Evolutionary conservation across 352 stramenopile species (phyloP).

Genomic region (Phytophthora vignae): DNA sequence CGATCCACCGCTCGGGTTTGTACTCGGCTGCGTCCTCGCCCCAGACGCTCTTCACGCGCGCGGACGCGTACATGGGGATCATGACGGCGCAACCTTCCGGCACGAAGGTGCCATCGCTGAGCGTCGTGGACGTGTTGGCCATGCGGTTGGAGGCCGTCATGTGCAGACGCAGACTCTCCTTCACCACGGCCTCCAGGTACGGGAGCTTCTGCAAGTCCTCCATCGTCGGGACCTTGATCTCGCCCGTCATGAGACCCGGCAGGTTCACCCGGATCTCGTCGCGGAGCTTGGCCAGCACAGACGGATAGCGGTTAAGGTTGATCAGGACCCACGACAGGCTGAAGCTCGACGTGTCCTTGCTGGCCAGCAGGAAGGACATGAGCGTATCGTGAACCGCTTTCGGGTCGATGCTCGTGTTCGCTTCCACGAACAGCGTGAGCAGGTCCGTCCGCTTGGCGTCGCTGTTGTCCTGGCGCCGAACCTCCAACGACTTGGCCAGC

Average conservation of each 20-base stretch:
- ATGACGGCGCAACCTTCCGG: slow-evolving; percentile 48
- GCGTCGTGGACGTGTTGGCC: slow-evolving; percentile 48
- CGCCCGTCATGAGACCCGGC: slow-evolving; percentile 33
- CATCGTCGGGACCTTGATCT: slow-evolving; percentile 36
- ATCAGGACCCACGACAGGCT: slow-evolving; percentile 67
- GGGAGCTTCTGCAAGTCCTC: slow-evolving; percentile 58
- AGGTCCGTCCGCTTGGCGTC: slow-evolving; percentile 35
- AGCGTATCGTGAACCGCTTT: slow-evolving; percentile 62
- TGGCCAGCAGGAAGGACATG: slow-evolving; percentile 70
- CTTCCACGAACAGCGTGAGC: slow-evolving; percentile 46
- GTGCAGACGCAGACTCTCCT: slow-evolving; percentile 72
- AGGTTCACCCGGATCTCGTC: slow-evolving; percentile 43
- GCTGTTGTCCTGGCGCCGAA: slow-evolving; percentile 6
- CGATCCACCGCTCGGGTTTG: slow-evolving; percentile 61
- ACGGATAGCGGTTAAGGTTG: slow-evolving; percentile 61
- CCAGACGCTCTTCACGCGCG: slow-evolving; percentile 52
- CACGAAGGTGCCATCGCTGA: slow-evolving; percentile 65
- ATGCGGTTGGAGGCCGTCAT: slow-evolving; percentile 43
- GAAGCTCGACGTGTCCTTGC: slow-evolving; percentile 63
- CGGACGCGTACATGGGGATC: slow-evolving; percentile 60
- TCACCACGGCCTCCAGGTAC: slow-evolving; percentile 71
- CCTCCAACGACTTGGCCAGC: slow-evolving; percentile 46
- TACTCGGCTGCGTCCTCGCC: slow-evolving; percentile 49
- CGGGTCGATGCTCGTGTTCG: slow-evolving; percentile 30
- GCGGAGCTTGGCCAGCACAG: slow-evolving; percentile 46